Evolutionary conservation across 345 rosid genomes (phyloP).

Genomic region (Cardiospermum halicacabum): DNA sequence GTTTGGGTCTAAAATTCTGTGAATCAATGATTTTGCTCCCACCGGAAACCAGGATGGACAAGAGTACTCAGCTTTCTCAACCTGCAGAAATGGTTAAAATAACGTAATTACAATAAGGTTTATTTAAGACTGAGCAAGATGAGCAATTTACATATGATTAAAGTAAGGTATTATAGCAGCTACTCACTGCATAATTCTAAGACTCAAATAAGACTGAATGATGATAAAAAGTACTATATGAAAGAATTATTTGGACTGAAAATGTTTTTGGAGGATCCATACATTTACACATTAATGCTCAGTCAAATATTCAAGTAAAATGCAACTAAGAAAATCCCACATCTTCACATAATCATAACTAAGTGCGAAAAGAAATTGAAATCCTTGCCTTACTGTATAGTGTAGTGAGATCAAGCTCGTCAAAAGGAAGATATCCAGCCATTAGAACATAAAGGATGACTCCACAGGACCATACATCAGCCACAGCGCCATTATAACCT

Average conservation of each 20-base stretch:
- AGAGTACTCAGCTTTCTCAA: constrained; percentile 75
- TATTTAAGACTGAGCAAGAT: background rate
- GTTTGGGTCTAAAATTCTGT: constrained; percentile 81
- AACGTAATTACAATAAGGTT: background rate
- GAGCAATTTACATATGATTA: background rate
- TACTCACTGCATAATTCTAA: background rate
- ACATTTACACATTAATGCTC: background rate
- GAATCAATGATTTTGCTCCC: constrained; percentile 78
- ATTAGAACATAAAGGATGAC: constrained; percentile 90
- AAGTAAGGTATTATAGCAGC: background rate
- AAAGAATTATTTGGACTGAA: background rate
- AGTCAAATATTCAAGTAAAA: background rate
- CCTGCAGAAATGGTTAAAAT: constrained; percentile 40
- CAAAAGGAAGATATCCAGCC: constrained; percentile 98
- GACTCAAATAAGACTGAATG: background rate
- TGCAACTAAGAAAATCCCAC: constrained; percentile 8
- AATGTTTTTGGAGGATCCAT: background rate
- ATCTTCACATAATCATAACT: background rate
- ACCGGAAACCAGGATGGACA: constrained; percentile 90
- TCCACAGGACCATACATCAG: constrained; percentile 98
- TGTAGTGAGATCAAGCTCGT: constrained; percentile 92
- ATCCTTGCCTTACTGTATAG: constrained; percentile 84
- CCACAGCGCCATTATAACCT: constrained; percentile 91
- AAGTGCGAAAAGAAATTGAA: constrained; percentile 14
- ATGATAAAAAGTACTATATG: background rate